Conservation (phyloP, 495 filamentous ascomycete genomes). For the Daldinia concentrica region DNA sequence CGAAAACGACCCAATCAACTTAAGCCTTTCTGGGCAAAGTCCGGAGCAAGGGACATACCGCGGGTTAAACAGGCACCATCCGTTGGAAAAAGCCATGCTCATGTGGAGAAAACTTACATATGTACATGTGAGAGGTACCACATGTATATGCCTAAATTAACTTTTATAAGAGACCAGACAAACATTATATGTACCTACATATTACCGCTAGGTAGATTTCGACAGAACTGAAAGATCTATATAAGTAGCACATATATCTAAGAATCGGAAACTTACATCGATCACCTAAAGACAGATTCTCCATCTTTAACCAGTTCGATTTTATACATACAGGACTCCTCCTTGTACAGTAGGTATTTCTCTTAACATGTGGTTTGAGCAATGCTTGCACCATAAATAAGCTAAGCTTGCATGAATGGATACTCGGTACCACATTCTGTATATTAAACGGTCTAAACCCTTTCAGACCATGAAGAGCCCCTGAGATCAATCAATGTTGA, state of each 20-base stretch:
- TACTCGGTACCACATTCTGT: not conserved
- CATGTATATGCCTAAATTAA: no score
- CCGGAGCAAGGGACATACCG: constrained; percentile 35
- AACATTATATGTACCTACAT: no score
- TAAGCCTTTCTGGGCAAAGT: constrained; percentile 33
- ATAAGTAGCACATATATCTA: no score
- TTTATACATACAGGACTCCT: no score
- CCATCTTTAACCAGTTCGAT: no score
- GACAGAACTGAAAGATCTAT: no score
- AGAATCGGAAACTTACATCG: no score
- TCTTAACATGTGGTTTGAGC: not conserved
- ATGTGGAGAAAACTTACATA: constrained; percentile 12
- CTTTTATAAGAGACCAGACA: no score
- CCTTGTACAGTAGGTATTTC: not conserved
- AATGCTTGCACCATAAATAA: not conserved
- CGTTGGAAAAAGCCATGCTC: constrained; percentile 29
- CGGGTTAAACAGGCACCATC: constrained; percentile 29
- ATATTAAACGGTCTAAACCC: not conserved
- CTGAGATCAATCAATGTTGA: constrained; percentile 30
- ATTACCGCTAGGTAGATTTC: no score
- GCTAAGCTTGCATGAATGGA: not conserved
- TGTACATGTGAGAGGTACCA: not conserved
- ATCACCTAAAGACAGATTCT: no score
- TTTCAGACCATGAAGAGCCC: constrained; percentile 23
- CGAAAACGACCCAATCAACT: constrained; percentile 29